A percentile compares a stretch with the other conserved stretches of the same genome.
Conservation (phyloP, 2,329 filamentous ascomycete species). For the Delphinella strobiligena region DNA sequence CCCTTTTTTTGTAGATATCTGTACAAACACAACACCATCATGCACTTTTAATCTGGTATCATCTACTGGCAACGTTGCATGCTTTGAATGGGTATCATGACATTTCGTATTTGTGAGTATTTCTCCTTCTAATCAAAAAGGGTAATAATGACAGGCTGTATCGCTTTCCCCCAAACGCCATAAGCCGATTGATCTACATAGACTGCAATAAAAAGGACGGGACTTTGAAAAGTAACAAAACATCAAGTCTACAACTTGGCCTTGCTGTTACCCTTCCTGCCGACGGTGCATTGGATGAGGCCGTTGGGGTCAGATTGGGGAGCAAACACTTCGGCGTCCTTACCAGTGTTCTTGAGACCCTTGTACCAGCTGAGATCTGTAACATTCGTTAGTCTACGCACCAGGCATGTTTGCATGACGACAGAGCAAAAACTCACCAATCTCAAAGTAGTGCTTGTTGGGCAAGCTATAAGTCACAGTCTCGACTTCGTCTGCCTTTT, state of each 20-base stretch:
- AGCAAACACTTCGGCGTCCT: slow-evolving; percentile 89
- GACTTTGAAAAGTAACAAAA: not conserved
- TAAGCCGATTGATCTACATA: too few species aligned
- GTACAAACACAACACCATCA: too few species aligned
- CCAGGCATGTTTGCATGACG: slow-evolving; percentile 3
- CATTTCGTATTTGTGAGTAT: not conserved
- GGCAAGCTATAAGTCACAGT: slow-evolving; percentile 74
- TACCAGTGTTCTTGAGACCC: slow-evolving; percentile 84
- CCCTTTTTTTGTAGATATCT: not conserved
- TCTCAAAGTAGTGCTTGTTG: slow-evolving; percentile 98
- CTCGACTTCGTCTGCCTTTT: slow-evolving; percentile 57
- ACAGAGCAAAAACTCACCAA: slow-evolving; percentile 47
- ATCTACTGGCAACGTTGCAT: too few species aligned
- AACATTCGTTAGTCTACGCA: slow-evolving; percentile 11
- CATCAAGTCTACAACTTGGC: slow-evolving; percentile 26
- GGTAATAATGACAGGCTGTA: too few species aligned
- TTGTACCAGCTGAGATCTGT: slow-evolving; percentile 94
- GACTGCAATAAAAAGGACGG: not conserved
- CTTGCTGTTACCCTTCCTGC: slow-evolving; percentile 35
- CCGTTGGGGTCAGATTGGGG: slow-evolving; percentile 90
- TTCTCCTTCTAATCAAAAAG: not conserved
- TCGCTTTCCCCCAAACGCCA: too few species aligned
- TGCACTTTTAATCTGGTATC: too few species aligned
- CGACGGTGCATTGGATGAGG: slow-evolving; percentile 86
- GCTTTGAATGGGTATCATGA: not conserved